Base-by-base conservation (phyloP, 495 filamentous ascomycete genomes). In the Arthonia radiata region DNA sequence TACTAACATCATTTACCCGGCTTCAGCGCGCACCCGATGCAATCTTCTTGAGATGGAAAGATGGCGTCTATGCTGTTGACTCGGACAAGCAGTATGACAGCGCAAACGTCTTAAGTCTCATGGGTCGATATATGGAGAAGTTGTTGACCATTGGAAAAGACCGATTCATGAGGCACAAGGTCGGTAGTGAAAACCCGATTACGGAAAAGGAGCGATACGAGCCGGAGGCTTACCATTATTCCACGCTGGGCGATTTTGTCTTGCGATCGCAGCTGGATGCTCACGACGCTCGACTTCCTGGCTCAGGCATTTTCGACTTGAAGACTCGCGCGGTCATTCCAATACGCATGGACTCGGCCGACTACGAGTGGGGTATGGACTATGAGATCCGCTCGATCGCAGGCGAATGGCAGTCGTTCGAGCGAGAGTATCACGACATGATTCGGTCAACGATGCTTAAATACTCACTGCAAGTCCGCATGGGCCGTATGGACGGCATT, bases 401-500 rank as follows among this genome's bases (percentile, higher is more conserved):
- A 22, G 86, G 86, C 7, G 50, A 61, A 18, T 99, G 58, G 50
- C 75, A 90, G 42, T 91, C 80, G 0, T 99, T 67, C 46, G 86
- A 99, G 41, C 69, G 83, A 24, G 89, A 99, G 43, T 92, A 79
- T 48, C 89, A 68, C 41, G 86, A 99, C 42, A 90, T 94, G 83
- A 83, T 90, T 31, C 64, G 86, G 17, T 61, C 78, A 2, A 83
- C 83, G 4, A 90, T 99, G 53, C 53, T 99, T 31, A 94, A 94
- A 39, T 99, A 99, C 43, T 90, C 81, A 4, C 56, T 99, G 14
- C 86, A 99, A 45, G 86, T 82, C 18, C 69, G 86, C 13, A 79
- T 94, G 58, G 86, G 86, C 15, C 68, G 89, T 13, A 99, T 99
- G 86, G 82, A 94, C 36, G 86, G 86, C 27, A 93, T 94, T 26